Conservation (phyloP, 2,329 filamentous ascomycete species). For the Penicillium sp. region DNA sequence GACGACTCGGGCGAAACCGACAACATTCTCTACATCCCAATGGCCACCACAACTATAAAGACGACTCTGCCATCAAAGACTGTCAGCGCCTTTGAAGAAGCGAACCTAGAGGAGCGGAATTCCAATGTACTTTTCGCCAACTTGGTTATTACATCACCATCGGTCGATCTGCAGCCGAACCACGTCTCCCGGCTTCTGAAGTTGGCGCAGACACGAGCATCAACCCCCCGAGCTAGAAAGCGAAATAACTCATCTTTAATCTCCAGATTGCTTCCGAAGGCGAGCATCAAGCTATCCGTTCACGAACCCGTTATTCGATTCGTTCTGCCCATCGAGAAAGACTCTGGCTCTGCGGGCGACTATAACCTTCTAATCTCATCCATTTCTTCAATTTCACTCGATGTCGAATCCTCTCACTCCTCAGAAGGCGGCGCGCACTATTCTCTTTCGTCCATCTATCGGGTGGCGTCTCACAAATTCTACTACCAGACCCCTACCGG, state of each 20-base stretch:
- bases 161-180: slow-evolving; percentile 86
- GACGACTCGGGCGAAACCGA: slow-evolving; percentile 85
- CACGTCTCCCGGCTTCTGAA: slow-evolving; percentile 85
- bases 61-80: slow-evolving; percentile 95
- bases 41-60: slow-evolving; percentile 93
- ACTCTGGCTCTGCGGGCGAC: slow-evolving; percentile 65
- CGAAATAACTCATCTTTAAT: slow-evolving; percentile 66
- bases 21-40: slow-evolving; percentile 87
- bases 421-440: slow-evolving; percentile 82
- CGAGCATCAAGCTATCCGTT: slow-evolving; percentile 91
- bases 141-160: slow-evolving; percentile 92
- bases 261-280: slow-evolving; percentile 88
- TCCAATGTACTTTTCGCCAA: slow-evolving; percentile 97
- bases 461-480: slow-evolving; percentile 81
- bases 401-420: slow-evolving; percentile 95
- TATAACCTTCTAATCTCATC: slow-evolving; percentile 95
- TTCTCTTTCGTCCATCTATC: slow-evolving; percentile 76
- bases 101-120: slow-evolving; percentile 79
- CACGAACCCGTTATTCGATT: slow-evolving; percentile 95
- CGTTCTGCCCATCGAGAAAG: slow-evolving; percentile 75
- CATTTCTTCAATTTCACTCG: slow-evolving; percentile 88
- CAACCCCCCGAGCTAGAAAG: slow-evolving; percentile 47
- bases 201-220: slow-evolving; percentile 63
- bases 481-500: slow-evolving; percentile 92
- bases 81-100: slow-evolving; percentile 72